phyloP scores from a whole-genome alignment of 768 basidiomycete species.

The Dioszegia crocea region DNA sequence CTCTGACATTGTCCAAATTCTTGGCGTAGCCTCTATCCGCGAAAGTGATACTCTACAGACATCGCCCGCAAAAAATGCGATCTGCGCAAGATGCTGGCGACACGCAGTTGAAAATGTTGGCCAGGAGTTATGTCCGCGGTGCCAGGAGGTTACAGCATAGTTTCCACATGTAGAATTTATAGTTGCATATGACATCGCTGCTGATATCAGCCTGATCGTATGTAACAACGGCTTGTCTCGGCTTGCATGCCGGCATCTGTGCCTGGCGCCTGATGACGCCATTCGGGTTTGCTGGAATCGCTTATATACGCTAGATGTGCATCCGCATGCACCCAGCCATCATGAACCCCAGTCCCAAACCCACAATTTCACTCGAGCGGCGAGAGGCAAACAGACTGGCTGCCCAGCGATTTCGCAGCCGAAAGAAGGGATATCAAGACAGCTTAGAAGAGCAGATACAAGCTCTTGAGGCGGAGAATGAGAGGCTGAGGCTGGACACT shows the following conservation, averaged over 20 bases:
- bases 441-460: slow-evolving; percentile 40
- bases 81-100: slow-evolving; percentile 92
- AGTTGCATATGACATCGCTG: too few relatives aligned
- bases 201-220: too few relatives aligned
- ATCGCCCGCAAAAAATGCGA: slow-evolving; percentile 58
- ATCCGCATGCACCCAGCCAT: too few relatives aligned
- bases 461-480: slow-evolving; percentile 39
- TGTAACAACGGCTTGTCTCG: too few relatives aligned
- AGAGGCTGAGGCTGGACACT: too few relatives aligned
- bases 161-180: too few relatives aligned
- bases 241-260: not conserved
- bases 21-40: not conserved
- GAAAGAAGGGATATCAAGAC: slow-evolving; percentile 49
- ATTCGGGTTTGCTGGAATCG: not conserved
- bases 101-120: slow-evolving; percentile 58
- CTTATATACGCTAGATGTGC: too few relatives aligned
- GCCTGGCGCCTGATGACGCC: not conserved
- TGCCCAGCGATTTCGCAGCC: slow-evolving; percentile 44
- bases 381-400: slow-evolving; percentile 48
- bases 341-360: not conserved
- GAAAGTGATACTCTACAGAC: not conserved
- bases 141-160: not conserved
- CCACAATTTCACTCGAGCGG: slow-evolving; percentile 16
- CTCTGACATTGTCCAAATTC: not conserved
- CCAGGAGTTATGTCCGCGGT: slow-evolving; percentile 55